phyloP scores from a whole-genome alignment of 2,329 filamentous ascomycete species.

The Xylariales sp. region DNA sequence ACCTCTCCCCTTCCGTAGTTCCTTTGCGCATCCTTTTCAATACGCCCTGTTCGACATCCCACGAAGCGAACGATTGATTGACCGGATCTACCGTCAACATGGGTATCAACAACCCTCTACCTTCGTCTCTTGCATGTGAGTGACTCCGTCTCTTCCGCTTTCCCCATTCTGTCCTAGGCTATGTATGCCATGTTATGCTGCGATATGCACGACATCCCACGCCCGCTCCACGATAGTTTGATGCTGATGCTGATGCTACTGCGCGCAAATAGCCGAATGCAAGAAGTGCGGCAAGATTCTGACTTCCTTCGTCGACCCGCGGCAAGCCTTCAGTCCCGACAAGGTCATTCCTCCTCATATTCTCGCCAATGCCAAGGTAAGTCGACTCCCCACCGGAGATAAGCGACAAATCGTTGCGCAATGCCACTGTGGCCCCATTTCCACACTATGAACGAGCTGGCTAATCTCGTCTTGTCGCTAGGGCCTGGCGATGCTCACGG shows the following conservation, averaged over 20 bases:
- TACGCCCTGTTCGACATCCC: conserved; percentile 1
- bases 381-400: conserved; percentile 18
- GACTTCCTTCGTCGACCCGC: conserved; percentile 91
- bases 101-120: conserved; percentile 75
- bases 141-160: conserved; percentile 46
- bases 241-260: conserved; percentile 12
- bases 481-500: conserved; percentile 86
- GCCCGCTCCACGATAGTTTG: conserved; percentile 31
- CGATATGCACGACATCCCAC: conserved; percentile 32
- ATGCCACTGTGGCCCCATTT: background rate
- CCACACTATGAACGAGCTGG: background rate
- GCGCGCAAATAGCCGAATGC: conserved; percentile 79
- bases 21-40: conserved; percentile 20
- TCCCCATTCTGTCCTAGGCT: background rate
- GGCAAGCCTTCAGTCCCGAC: conserved; percentile 93
- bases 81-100: conserved; percentile 53
- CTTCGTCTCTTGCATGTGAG: conserved; percentile 76
- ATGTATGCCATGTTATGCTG: background rate
- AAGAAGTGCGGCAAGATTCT: conserved; percentile 97
- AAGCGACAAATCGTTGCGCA: background rate
- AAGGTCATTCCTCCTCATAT: conserved; percentile 95
- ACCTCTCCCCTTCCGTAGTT: conserved; percentile 3
- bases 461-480: conserved; percentile 45
- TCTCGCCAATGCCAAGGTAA: conserved; percentile 89
- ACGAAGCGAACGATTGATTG: conserved; percentile 9